phyloP scores from a whole-genome alignment of 805 yeast genomes.

The Candida easanensis region DNA sequence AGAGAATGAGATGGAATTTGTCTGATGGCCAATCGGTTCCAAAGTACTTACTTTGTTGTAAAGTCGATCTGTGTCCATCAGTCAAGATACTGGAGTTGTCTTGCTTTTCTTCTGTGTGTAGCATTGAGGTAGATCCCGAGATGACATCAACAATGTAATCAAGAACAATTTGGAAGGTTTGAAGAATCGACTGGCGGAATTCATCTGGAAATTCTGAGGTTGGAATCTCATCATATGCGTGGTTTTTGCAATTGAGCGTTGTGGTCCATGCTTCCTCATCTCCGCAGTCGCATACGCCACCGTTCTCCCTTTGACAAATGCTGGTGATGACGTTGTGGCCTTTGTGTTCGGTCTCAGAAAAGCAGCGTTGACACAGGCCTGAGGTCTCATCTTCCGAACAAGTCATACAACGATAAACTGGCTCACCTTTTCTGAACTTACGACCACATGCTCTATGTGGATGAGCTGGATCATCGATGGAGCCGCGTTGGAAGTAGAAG shows the following conservation, averaged over 20 bases:
- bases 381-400: constrained; percentile 82
- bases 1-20: constrained; percentile 52
- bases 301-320: constrained; percentile 61
- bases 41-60: constrained; percentile 41
- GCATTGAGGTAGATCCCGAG: constrained; percentile 35
- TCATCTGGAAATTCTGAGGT: constrained; percentile 39
- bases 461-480: constrained; percentile 38
- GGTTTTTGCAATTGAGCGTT: constrained; percentile 48
- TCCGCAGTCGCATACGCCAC: constrained; percentile 73
- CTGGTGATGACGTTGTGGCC: constrained; percentile 70
- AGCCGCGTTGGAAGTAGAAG: constrained; percentile 18
- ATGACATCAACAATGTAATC: constrained; percentile 65
- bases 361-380: constrained; percentile 79
- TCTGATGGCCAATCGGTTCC: constrained; percentile 42
- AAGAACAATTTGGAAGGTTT: constrained; percentile 44
- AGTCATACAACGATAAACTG: constrained; percentile 72
- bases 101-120: constrained; percentile 23
- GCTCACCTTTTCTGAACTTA: constrained; percentile 73
- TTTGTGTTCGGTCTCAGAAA: constrained; percentile 60
- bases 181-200: constrained; percentile 35
- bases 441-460: constrained; percentile 70
- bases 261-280: constrained; percentile 80
- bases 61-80: constrained; percentile 34
- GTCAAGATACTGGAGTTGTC: constrained; percentile 28
- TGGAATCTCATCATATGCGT: constrained; percentile 25